phyloP scores from a whole-genome alignment of 495 filamentous ascomycete species.

The Bryoglossum gracile region DNA sequence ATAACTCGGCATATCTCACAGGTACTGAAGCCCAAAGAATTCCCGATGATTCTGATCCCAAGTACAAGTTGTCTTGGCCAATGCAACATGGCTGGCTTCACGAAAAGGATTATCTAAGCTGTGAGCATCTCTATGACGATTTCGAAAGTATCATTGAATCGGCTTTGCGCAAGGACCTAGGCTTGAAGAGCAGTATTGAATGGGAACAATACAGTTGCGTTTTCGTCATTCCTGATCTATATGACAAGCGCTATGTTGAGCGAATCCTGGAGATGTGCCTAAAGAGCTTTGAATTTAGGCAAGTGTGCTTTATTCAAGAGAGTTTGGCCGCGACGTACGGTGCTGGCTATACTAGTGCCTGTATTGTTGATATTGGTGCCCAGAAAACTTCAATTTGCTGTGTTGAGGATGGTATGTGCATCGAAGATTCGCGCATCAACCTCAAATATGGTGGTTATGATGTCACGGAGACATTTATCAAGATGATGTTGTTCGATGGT shows the following conservation, averaged over 20 bases:
- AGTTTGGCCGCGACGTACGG: slow-evolving; percentile 91
- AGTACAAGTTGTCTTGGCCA: slow-evolving; percentile 89
- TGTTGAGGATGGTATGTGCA: slow-evolving; percentile 91
- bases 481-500: slow-evolving; percentile 93
- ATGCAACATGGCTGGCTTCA: slow-evolving; percentile 82
- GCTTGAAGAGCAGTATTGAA: slow-evolving; percentile 66
- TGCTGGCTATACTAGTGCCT: slow-evolving; percentile 86
- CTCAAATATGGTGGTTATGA: slow-evolving; percentile 89
- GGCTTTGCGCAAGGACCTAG: slow-evolving; percentile 74
- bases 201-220: slow-evolving; percentile 89
- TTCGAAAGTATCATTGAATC: slow-evolving; percentile 81
- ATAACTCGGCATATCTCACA: slow-evolving; percentile 54
- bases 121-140: slow-evolving; percentile 72
- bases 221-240: slow-evolving; percentile 91
- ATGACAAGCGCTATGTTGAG: slow-evolving; percentile 89
- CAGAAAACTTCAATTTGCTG: slow-evolving; percentile 98
- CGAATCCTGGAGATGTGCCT: slow-evolving; percentile 74
- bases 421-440: slow-evolving; percentile 86
- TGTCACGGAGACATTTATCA: slow-evolving; percentile 88
- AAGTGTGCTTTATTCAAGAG: slow-evolving; percentile 91
- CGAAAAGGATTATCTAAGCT: slow-evolving; percentile 75
- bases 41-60: slow-evolving; percentile 79
- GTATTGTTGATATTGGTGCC: slow-evolving; percentile 93
- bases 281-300: slow-evolving; percentile 72
- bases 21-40: slow-evolving; percentile 78